Evolutionary conservation across 805 yeast genomes (phyloP).

Genomic region (Kregervanrija delftensis): DNA sequence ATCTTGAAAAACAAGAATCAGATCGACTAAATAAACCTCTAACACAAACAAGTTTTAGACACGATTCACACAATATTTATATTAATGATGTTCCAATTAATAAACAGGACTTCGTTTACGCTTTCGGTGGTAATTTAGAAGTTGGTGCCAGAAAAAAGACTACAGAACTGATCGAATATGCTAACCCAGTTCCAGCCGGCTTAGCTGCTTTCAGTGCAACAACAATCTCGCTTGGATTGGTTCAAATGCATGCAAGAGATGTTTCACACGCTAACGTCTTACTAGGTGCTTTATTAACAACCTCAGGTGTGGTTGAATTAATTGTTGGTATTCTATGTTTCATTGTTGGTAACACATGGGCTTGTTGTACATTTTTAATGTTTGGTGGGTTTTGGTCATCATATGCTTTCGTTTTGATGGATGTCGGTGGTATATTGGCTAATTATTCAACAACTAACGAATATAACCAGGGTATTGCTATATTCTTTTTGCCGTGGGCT

Average conservation of each 20-base stretch:
- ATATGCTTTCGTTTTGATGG: slow-evolving; percentile 39
- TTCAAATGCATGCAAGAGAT: slow-evolving; percentile 39
- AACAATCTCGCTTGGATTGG: slow-evolving; percentile 42
- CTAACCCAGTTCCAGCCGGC: slow-evolving; percentile 50
- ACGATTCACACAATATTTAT: slow-evolving; percentile 34
- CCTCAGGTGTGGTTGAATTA: slow-evolving; percentile 43
- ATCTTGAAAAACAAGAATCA: slow-evolving; percentile 20
- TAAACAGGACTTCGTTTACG: slow-evolving; percentile 50
- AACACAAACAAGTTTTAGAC: slow-evolving; percentile 25
- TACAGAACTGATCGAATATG: slow-evolving; percentile 21
- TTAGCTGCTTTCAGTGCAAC: slow-evolving; percentile 41
- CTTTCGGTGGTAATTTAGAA: slow-evolving; percentile 54
- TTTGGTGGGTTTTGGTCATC: slow-evolving; percentile 53
- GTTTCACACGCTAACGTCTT: slow-evolving; percentile 36
- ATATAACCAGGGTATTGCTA: slow-evolving; percentile 38
- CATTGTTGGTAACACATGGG: slow-evolving; percentile 48
- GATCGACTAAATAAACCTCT: too few relatives aligned
- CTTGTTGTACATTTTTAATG: slow-evolving; percentile 43
- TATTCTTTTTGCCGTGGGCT: slow-evolving; percentile 46
- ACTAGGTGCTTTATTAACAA: slow-evolving; percentile 40
- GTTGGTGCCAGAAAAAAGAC: slow-evolving; percentile 32
- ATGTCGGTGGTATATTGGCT: slow-evolving; percentile 34
- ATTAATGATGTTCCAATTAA: slow-evolving; percentile 38
- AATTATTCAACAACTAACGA: slow-evolving; percentile 33
- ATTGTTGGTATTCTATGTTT: slow-evolving; percentile 48